These are phyloP conservation scores for Zanthoxylum bungeanum DNA, from an alignment of 345 rosid species.

Conservation along the genomic window DNA sequence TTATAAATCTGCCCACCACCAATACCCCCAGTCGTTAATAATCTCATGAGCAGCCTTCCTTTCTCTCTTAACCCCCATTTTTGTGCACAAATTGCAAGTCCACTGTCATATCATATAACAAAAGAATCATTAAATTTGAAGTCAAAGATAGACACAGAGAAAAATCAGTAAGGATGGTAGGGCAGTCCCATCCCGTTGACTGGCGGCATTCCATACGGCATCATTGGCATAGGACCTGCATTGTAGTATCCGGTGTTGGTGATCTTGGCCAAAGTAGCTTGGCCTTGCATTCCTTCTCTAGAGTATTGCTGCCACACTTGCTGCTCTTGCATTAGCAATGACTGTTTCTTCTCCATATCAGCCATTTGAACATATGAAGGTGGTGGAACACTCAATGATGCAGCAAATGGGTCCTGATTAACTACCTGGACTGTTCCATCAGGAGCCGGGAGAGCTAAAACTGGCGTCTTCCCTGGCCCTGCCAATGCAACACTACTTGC, in stretches of 20 bases:
- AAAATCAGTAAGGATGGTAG: too few relatives aligned
- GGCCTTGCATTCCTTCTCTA: constrained; percentile 72
- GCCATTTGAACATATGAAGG: constrained; percentile 81
- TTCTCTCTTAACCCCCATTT: too few relatives aligned
- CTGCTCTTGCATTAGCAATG: constrained; percentile 63
- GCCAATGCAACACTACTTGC: constrained; percentile 83
- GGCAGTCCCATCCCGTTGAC: constrained; percentile 41
- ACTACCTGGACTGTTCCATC: constrained; percentile 63
- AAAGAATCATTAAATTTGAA: too few relatives aligned
- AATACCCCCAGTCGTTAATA: too few relatives aligned
- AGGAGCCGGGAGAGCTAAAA: constrained; percentile 75
- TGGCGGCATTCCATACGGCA: constrained; percentile 69
- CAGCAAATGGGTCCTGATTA: constrained; percentile 69
- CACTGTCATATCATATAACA: too few relatives aligned
- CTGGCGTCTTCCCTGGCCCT: constrained; percentile 44
- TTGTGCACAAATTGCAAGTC: too few relatives aligned
- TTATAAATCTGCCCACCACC: too few relatives aligned
- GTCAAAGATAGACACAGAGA: too few relatives aligned
- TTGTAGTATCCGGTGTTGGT: constrained; percentile 33
- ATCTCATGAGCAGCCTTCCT: too few relatives aligned
- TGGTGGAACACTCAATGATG: constrained; percentile 58
- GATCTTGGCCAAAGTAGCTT: constrained; percentile 49
- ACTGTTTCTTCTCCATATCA: constrained; percentile 79
- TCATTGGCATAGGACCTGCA: constrained; percentile 30
- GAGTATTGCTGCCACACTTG: constrained; percentile 65